A percentile compares a stretch with the other conserved stretches of the same genome.
phyloP scores from a whole-genome alignment of 257 asterid genomes.

The Misopates orontium region DNA sequence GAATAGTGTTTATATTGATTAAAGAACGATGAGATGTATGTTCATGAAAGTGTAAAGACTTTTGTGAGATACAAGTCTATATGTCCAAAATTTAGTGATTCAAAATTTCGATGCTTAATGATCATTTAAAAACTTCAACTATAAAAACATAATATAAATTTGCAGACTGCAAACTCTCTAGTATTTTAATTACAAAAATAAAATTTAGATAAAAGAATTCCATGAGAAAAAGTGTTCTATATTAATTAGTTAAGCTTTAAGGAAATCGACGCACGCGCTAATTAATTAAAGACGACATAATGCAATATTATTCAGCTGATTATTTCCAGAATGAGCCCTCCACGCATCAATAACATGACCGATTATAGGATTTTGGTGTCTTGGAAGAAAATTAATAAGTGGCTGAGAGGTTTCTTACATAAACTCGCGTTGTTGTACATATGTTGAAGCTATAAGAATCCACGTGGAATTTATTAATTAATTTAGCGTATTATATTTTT shows the following conservation, averaged over 20 bases:
- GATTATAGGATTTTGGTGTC: slow-evolving; percentile 14
- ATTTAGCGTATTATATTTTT: background rate
- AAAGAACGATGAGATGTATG: no score
- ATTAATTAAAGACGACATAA: background rate
- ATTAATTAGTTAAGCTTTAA: background rate
- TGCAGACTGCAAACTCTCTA: background rate
- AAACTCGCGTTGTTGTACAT: slow-evolving; percentile 21
- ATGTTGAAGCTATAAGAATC: slow-evolving; percentile 20
- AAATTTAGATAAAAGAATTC: no score
- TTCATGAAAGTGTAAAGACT: no score
- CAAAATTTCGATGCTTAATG: no score
- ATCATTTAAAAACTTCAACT: background rate
- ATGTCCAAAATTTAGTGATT: no score
- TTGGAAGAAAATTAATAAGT: slow-evolving; percentile 31
- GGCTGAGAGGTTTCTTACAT: slow-evolving; percentile 8
- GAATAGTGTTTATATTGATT: no score
- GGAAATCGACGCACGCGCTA: background rate
- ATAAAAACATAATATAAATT: background rate
- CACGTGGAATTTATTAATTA: slow-evolving; percentile 28
- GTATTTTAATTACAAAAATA: no score
- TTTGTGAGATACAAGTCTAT: no score
- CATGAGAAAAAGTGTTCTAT: no score
- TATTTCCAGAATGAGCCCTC: slow-evolving; percentile 26
- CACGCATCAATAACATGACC: slow-evolving; percentile 26
- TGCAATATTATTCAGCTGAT: no score